A percentile compares a stretch with the other conserved stretches of the same genome.
Conservation (phyloP, 192 early-diverging fungal species). For the Backusella sp. region DNA sequence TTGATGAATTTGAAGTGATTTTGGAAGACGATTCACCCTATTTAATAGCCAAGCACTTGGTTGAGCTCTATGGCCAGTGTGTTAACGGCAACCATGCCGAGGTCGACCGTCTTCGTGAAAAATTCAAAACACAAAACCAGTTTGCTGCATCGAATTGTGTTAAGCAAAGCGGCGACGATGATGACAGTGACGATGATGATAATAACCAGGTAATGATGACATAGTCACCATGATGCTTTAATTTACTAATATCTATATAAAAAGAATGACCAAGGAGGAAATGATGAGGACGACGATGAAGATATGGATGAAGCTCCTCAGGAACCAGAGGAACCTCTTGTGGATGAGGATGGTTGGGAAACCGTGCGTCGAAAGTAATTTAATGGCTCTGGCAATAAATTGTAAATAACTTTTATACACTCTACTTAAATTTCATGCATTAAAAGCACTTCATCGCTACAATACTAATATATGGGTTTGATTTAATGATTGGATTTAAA, state of each 20-base stretch:
- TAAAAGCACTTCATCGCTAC: too few species aligned
- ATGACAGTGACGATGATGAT: conserved; percentile 35
- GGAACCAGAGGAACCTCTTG: neutral
- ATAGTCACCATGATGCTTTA: too few species aligned
- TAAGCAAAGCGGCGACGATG: conserved; percentile 21
- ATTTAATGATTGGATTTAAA: neutral
- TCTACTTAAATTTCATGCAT: neutral
- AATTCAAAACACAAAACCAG: conserved; percentile 9
- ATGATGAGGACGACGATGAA: conserved; percentile 4
- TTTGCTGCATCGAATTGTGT: conserved; percentile 24
- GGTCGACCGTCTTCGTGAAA: conserved; percentile 27
- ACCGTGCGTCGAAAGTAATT: conserved; percentile 18
- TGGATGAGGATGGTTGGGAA: conserved; percentile 24
- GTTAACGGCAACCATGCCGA: conserved; percentile 42
- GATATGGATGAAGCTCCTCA: conserved; percentile 18
- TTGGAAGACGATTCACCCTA: conserved; percentile 59
- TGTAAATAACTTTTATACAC: neutral
- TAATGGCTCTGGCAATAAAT: neutral
- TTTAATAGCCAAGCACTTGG: conserved; percentile 47
- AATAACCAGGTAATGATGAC: neutral
- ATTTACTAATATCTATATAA: neutral
- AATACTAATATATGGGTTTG: too few species aligned
- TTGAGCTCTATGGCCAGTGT: conserved; percentile 43
- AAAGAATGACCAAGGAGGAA: neutral
- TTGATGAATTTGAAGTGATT: conserved; percentile 53